Evolutionary conservation across 768 basidiomycete genomes (phyloP).

Genomic region (Amanita rubescens): DNA sequence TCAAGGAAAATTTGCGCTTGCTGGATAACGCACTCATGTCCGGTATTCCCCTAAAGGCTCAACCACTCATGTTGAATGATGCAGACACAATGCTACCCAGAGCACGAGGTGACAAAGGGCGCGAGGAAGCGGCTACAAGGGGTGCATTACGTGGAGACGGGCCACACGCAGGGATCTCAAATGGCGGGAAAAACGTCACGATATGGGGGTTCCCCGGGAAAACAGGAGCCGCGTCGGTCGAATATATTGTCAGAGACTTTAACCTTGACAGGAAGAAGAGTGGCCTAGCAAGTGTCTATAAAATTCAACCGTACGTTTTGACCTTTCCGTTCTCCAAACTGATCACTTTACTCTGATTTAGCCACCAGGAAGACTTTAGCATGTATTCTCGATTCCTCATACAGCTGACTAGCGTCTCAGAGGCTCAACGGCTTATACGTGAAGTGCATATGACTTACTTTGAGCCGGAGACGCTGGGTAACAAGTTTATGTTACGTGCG

Average conservation of each 20-base stretch:
- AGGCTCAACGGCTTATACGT: conserved; percentile 65
- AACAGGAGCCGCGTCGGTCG: conserved; percentile 26
- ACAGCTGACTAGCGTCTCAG: conserved; percentile 46
- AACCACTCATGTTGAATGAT: conserved; percentile 17
- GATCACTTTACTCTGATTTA: conserved; percentile 11
- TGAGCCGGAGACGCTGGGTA: conserved; percentile 25
- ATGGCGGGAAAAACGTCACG: conserved; percentile 47
- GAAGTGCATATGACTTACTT: conserved; percentile 51
- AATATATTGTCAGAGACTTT: conserved; percentile 34
- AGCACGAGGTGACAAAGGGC: conserved; percentile 23
- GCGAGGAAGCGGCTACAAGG: conserved; percentile 19
- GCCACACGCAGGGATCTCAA: conserved; percentile 41
- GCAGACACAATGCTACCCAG: conserved; percentile 10
- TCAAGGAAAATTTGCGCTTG: conserved; percentile 31
- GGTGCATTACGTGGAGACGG: conserved; percentile 32
- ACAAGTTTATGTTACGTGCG: conserved; percentile 38
- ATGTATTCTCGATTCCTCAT: conserved; percentile 48
- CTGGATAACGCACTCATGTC: conserved; percentile 40
- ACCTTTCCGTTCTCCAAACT: not conserved
- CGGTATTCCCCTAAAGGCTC: conserved; percentile 33
- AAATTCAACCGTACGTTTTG: conserved; percentile 41
- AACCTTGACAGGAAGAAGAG: conserved; percentile 31
- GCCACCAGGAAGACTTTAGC: conserved; percentile 32
- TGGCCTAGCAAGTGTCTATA: conserved; percentile 39
- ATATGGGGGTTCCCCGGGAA: conserved; percentile 56